phyloP scores from a whole-genome alignment of 768 basidiomycete genomes.

The Suillus paluster region DNA sequence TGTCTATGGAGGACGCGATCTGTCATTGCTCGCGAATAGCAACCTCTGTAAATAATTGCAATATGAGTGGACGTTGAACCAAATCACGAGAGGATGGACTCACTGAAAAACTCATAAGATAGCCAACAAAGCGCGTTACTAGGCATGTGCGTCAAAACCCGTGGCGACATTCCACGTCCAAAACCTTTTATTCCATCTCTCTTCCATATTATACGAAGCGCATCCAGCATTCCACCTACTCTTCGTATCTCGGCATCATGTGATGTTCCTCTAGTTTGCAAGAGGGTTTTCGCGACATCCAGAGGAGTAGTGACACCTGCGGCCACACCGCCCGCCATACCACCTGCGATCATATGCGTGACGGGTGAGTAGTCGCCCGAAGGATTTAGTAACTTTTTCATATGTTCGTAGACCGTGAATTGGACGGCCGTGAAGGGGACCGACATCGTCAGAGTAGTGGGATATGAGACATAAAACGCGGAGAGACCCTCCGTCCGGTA shows the following conservation, averaged over 20 bases:
- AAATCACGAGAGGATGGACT: conserved; percentile 40
- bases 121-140: conserved; percentile 98
- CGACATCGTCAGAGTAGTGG: conserved; percentile 94
- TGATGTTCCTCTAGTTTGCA: conserved; percentile 95
- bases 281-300: conserved; percentile 96
- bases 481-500: conserved; percentile 82
- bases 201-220: conserved; percentile 85
- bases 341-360: conserved; percentile 92
- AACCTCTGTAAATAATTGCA: conserved; percentile 49
- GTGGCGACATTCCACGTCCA: conserved; percentile 83
- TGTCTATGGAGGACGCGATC: conserved; percentile 22
- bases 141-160: conserved; percentile 94
- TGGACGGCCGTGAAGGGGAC: conserved; percentile 99
- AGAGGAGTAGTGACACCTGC: conserved; percentile 96
- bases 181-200: conserved; percentile 89
- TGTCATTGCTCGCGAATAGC: conserved; percentile 55
- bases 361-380: conserved; percentile 86
- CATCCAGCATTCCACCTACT: conserved; percentile 84
- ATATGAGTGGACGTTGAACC: neutral
- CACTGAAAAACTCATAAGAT: conserved; percentile 98
- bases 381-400: conserved; percentile 88
- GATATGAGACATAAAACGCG: conserved; percentile 99
- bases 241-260: conserved; percentile 82
- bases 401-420: conserved; percentile 93
- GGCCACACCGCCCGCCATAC: conserved; percentile 90